Percentiles rank a stretch among this genome's conserved stretches.
phyloP scores from a whole-genome alignment of 768 basidiomycete species.

The Antrodiella citrinella region DNA sequence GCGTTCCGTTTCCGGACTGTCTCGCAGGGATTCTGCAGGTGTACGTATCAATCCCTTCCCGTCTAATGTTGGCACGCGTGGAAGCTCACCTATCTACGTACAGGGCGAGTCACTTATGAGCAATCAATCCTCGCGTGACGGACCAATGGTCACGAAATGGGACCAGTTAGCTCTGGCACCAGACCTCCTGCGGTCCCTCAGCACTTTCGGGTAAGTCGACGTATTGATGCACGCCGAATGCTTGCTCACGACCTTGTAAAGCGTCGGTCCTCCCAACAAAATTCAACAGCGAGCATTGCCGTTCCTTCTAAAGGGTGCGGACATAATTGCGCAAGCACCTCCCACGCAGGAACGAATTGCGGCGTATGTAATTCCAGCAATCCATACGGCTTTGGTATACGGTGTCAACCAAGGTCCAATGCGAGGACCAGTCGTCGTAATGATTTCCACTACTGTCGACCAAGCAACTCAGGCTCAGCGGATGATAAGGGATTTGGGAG shows the following conservation, averaged over 20 bases:
- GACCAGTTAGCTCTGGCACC: conserved; percentile 83
- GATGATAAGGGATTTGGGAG: conserved; percentile 91
- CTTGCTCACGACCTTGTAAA: conserved; percentile 22
- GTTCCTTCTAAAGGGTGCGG: conserved; percentile 86
- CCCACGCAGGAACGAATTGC: conserved; percentile 98
- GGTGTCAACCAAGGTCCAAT: conserved; percentile 46
- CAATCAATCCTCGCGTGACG: conserved; percentile 48
- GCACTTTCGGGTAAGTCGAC: conserved; percentile 81
- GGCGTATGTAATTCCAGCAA: conserved; percentile 90
- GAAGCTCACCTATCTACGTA: background rate
- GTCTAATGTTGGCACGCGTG: background rate
- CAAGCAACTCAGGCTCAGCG: conserved; percentile 96
- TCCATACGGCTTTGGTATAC: conserved; percentile 71
- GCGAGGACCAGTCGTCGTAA: conserved; percentile 81
- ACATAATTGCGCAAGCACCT: conserved; percentile 98
- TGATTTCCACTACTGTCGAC: conserved; percentile 97
- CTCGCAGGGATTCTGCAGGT: conserved; percentile 68
- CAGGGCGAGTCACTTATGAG: conserved; percentile 49
- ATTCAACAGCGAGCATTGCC: conserved; percentile 96
- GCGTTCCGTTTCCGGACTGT: conserved; percentile 59
- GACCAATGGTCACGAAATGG: conserved; percentile 90
- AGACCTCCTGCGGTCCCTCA: conserved; percentile 81
- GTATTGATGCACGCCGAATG: background rate
- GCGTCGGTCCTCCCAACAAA: conserved; percentile 97
- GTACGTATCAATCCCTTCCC: conserved; percentile 34